A percentile compares a stretch with the other conserved stretches of the same genome.
phyloP scores from a whole-genome alignment of 257 asterid species.

The Gardenia jasminoides region DNA sequence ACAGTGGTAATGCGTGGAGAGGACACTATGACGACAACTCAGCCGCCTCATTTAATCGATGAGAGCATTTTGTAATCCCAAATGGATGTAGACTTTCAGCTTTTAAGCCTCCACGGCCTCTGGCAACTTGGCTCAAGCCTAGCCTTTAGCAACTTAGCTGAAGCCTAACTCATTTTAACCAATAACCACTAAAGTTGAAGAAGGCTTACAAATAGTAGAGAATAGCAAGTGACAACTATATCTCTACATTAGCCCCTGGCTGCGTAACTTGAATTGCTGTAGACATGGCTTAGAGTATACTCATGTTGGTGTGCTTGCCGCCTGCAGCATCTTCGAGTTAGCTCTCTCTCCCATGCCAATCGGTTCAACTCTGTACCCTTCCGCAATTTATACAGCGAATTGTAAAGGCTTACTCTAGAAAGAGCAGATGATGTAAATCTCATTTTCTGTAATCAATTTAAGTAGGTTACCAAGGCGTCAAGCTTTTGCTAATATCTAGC shows the following conservation, averaged over 20 bases:
- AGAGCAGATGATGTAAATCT: conserved; percentile 18
- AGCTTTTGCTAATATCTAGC: conserved; percentile 1
- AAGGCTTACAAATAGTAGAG: neutral
- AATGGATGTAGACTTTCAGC: neutral
- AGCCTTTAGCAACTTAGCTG: no score
- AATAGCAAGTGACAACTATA: no score
- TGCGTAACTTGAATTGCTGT: neutral
- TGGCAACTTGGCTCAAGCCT: neutral
- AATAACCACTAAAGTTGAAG: neutral
- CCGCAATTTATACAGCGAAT: neutral
- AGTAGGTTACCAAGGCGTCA: conserved; percentile 3
- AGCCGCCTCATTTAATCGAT: conserved; percentile 72
- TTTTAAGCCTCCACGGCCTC: neutral
- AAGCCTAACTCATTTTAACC: neutral
- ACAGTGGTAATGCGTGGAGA: conserved; percentile 88
- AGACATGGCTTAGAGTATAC: neutral
- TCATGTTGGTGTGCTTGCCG: neutral
- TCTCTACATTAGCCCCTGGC: neutral
- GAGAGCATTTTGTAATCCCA: conserved; percentile 11
- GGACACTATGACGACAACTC: conserved; percentile 64
- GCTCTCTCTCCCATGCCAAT: no score
- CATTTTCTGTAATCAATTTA: neutral
- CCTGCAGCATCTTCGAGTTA: neutral
- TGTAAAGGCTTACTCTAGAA: conserved; percentile 14
- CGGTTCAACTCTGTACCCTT: neutral